phyloP scores from a whole-genome alignment of 768 basidiomycete species.

The Zangia roseola region DNA sequence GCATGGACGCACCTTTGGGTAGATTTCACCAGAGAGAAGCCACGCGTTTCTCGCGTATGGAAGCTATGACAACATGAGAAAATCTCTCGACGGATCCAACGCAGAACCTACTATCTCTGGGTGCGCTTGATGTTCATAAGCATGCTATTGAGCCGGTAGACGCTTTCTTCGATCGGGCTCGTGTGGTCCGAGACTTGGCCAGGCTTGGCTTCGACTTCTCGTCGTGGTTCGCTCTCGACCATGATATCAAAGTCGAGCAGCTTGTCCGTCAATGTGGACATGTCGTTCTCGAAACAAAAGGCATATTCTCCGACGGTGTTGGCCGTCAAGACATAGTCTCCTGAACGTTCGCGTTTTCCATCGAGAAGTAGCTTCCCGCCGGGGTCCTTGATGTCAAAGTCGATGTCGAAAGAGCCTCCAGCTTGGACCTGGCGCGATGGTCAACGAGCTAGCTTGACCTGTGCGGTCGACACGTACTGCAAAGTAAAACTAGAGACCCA shows the following conservation, averaged over 20 bases:
- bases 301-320: conserved; percentile 88
- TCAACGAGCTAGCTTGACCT: background rate
- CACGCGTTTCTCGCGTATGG: conserved; percentile 91
- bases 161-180: conserved; percentile 89
- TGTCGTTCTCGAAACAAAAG: conserved; percentile 99
- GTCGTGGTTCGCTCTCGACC: conserved; percentile 95
- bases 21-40: conserved; percentile 89
- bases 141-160: conserved; percentile 86
- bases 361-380: conserved; percentile 85
- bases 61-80: conserved; percentile 51
- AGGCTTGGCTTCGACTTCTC: conserved; percentile 84
- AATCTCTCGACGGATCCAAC: background rate
- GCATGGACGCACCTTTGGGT: conserved; percentile 67
- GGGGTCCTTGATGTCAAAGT: conserved; percentile 91
- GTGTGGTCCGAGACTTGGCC: conserved; percentile 92
- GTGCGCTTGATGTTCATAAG: conserved; percentile 87
- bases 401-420: conserved; percentile 94
- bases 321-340: conserved; percentile 96
- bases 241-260: conserved; percentile 95
- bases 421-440: conserved; percentile 73
- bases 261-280: conserved; percentile 91
- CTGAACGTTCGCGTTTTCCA: conserved; percentile 86
- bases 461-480: conserved; percentile 56
- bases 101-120: conserved; percentile 80
- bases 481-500: conserved; percentile 79